Evolutionary conservation across 2,329 filamentous ascomycete genomes (phyloP).

Genomic region (Aspergillus neoniger): DNA sequence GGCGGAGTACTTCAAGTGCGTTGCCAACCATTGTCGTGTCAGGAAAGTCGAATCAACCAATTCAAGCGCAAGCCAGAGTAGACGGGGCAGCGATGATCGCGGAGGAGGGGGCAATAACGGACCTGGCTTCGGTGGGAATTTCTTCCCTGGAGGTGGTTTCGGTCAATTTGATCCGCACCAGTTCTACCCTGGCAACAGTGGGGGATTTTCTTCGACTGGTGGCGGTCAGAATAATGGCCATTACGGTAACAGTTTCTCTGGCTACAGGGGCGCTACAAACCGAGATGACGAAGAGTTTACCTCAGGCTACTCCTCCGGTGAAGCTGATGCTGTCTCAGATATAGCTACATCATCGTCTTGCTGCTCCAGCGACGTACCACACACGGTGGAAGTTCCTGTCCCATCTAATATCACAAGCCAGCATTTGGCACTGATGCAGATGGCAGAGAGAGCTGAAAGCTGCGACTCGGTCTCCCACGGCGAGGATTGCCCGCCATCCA

Average conservation of each 20-base stretch:
- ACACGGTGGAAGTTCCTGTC: neutral
- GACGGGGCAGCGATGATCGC: constrained; percentile 13
- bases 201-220: neutral
- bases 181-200: neutral
- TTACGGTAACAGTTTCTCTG: neutral
- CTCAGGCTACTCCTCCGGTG: neutral
- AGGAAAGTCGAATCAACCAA: neutral
- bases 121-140: neutral
- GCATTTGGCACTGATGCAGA: neutral
- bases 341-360: neutral
- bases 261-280: too few species aligned
- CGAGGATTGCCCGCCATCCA: neutral
- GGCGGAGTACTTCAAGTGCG: constrained; percentile 18
- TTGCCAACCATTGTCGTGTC: constrained; percentile 17
- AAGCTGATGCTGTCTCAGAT: neutral
- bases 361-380: neutral
- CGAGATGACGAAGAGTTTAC: neutral
- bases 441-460: neutral
- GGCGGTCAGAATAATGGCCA: neutral
- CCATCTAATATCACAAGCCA: neutral
- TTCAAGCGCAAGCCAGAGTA: constrained; percentile 11
- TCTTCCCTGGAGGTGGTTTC: neutral
- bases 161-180: neutral
- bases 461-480: neutral
- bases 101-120: constrained; percentile 7